These are phyloP conservation scores for Diutina catenulata DNA, from an alignment of 1,139 yeast genomes.

Conservation along the genomic window DNA sequence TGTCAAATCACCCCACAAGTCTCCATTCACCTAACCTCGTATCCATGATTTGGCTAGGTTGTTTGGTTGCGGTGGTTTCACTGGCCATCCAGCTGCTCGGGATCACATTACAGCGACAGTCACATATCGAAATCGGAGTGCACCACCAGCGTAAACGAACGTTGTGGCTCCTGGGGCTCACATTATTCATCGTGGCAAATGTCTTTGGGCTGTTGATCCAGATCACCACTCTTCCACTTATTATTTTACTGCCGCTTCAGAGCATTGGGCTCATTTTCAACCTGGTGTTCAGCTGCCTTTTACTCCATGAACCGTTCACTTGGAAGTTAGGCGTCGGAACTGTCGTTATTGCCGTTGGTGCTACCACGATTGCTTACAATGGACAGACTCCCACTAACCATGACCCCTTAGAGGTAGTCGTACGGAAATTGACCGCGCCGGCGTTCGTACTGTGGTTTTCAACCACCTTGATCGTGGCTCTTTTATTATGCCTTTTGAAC, in stretches of 20 bases:
- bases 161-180: constrained; percentile 69
- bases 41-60: constrained; percentile 30
- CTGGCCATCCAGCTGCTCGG: constrained; percentile 80
- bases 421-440: constrained; percentile 16
- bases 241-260: constrained; percentile 72
- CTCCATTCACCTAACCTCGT: too few relatives aligned
- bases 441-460: constrained; percentile 29
- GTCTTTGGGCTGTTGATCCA: constrained; percentile 76
- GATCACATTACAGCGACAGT: constrained; percentile 70
- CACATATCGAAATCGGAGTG: constrained; percentile 36
- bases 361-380: constrained; percentile 67
- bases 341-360: constrained; percentile 57
- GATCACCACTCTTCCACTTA: constrained; percentile 72
- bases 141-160: constrained; percentile 37
- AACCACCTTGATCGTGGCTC: constrained; percentile 21
- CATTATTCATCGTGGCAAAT: constrained; percentile 61
- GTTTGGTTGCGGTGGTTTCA: constrained; percentile 64
- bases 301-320: constrained; percentile 63
- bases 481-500: constrained; percentile 3
- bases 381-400: constrained; percentile 25
- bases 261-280: constrained; percentile 83
- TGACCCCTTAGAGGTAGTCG: constrained; percentile 16
- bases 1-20: too few relatives aligned
- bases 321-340: constrained; percentile 52
- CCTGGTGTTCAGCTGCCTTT: constrained; percentile 54